Base-by-base conservation (phyloP, 305 asterid species). In the Fraxinus xanthoxyloides region DNA sequence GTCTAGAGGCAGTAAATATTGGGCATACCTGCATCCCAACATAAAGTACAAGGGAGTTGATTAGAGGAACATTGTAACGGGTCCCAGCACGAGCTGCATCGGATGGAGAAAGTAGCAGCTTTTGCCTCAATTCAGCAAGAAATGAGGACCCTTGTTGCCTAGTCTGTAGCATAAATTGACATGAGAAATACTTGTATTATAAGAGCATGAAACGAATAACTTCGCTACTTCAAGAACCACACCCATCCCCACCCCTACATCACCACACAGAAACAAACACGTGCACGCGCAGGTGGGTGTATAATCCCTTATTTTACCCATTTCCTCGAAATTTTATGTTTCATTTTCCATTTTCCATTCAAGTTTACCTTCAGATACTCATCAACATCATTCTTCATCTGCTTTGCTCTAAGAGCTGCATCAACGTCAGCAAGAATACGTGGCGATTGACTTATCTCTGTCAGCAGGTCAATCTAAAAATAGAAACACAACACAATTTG, bases 391-490 rank as follows among this genome's bases (percentile, higher is more conserved):
- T 78, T 88, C 93, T 96, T 94, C 79, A 96, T 88, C 86, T 88
- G 97, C 88, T 93, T 96, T 43, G 93, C 86, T 84, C 92, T 94
- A 70, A 96, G 97, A 79, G 94, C 95, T 21, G 95, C 98, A 87
- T 96, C 99, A 76, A 96, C 95, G 85, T 96, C 99, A 3, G 98
- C 90, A 51, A 96, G 98, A 84, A 96, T 94, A 84, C 98, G 91
- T 7, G 99, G 98, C 0, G 98, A 80, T 83, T 89, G 97, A 80
- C 86, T 89, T 63, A 94, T 96, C 92, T 96, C 99, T 28, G 91
- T 89, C 65, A 96, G 93, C 79, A 96, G 93, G 88, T 96, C 98
- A 90, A 96, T 96, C 99, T 96, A 72, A 35, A 77, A 1, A 19
- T 19, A 0, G 24, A 54, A 54, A 17, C 75, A 91, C 77, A 72